These are phyloP conservation scores for Conticribra weissflogii DNA, from an alignment of 108 stramenopile species.

Conservation along the genomic window DNA sequence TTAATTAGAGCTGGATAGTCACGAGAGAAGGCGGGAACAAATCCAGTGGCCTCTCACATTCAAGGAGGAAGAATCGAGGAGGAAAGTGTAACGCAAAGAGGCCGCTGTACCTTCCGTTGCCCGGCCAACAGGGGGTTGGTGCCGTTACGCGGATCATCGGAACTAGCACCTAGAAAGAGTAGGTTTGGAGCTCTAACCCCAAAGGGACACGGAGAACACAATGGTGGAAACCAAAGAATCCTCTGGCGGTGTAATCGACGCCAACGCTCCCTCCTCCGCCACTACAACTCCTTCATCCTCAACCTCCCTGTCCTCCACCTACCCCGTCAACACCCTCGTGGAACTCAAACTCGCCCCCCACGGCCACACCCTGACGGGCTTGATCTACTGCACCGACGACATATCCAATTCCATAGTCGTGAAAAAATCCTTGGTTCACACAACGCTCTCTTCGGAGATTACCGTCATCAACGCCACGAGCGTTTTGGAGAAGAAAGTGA, in stretches of 20 bases:
- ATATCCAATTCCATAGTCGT: constrained; percentile 63
- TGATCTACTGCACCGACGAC: constrained; percentile 81
- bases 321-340: constrained; percentile 50
- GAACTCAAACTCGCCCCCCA: constrained; percentile 40
- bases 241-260: not conserved
- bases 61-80: no score
- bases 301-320: constrained; percentile 28
- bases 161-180: no score
- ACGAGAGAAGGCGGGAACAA: no score
- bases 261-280: no score
- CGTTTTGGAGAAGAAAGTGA: constrained; percentile 43
- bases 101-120: no score
- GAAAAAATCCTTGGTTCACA: constrained; percentile 53
- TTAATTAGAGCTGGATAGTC: no score
- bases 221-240: constrained; percentile 1
- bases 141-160: no score
- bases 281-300: not conserved
- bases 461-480: constrained; percentile 49
- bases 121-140: no score
- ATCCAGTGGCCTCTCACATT: no score
- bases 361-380: constrained; percentile 42
- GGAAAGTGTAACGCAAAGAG: no score
- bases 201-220: not conserved
- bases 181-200: not conserved
- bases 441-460: constrained; percentile 51